These are phyloP conservation scores for Zygosaccharomyces siamensis DNA, from an alignment of 805 yeast species.

Conservation along the genomic window DNA sequence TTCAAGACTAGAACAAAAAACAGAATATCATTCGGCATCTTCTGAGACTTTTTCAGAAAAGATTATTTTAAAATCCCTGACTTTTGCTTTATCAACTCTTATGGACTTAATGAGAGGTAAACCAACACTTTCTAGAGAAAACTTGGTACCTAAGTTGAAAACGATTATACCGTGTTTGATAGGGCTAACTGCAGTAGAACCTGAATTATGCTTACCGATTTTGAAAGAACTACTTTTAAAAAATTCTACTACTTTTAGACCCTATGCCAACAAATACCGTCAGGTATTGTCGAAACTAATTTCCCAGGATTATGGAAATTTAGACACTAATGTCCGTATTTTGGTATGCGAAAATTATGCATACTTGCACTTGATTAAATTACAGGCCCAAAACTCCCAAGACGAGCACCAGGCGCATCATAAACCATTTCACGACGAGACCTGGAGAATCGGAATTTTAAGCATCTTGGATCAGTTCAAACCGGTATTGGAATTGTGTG, in stretches of 20 bases:
- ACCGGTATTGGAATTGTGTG: conserved; percentile 52
- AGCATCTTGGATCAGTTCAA: conserved; percentile 49
- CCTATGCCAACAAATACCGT: conserved; percentile 62
- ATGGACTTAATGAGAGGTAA: conserved; percentile 60
- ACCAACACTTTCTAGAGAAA: conserved; percentile 77
- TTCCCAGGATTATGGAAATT: conserved; percentile 35
- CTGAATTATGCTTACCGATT: conserved; percentile 37
- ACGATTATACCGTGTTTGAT: conserved; percentile 52
- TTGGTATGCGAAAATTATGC: conserved; percentile 49
- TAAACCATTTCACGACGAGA: conserved; percentile 37
- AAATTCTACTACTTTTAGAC: conserved; percentile 78
- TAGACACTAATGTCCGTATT: conserved; percentile 39
- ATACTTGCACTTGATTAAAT: conserved; percentile 50
- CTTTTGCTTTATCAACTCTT: conserved; percentile 29
- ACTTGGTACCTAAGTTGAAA: conserved; percentile 73
- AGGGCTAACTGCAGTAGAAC: conserved; percentile 39
- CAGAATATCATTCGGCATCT: conserved; percentile 20
- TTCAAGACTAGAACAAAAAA: conserved; percentile 28
- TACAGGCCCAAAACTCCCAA: conserved; percentile 42
- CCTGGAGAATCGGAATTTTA: conserved; percentile 46
- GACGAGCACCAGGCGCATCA: conserved; percentile 33
- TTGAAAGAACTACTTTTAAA: conserved; percentile 43
- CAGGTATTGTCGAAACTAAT: conserved; percentile 39
- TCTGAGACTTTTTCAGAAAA: conserved; percentile 21
- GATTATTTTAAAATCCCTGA: conserved; percentile 27